These are phyloP conservation scores for Exophiala viscosa DNA, from an alignment of 2,329 filamentous ascomycete genomes.

Conservation along the genomic window DNA sequence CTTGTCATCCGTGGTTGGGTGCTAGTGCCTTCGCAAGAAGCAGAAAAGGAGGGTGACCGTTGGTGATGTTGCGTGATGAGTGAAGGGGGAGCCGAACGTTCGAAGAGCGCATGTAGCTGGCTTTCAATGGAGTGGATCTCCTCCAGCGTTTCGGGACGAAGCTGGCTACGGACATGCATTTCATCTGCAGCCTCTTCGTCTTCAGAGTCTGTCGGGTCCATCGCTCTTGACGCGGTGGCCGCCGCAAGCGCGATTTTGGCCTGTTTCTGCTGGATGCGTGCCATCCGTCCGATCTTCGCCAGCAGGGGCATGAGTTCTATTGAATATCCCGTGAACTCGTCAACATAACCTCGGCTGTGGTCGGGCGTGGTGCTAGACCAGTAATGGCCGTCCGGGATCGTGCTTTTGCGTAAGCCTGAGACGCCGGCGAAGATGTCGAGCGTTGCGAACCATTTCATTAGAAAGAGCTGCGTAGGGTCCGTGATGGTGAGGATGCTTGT, in stretches of 20 bases:
- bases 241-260: neutral
- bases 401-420: constrained; percentile 22
- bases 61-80: no score
- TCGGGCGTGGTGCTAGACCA: constrained; percentile 1
- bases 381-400: constrained; percentile 13
- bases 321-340: constrained; percentile 34
- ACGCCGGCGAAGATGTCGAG: constrained; percentile 31
- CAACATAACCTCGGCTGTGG: constrained; percentile 26
- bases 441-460: constrained; percentile 34
- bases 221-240: neutral
- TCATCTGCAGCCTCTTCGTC: no score
- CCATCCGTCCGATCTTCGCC: constrained; percentile 26
- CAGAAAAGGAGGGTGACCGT: no score
- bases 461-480: constrained; percentile 23
- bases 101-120: neutral
- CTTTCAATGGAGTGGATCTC: neutral
- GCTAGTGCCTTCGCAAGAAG: no score
- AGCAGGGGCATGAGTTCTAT: constrained; percentile 30
- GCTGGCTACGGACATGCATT: no score
- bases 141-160: no score
- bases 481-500: neutral
- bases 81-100: neutral
- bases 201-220: neutral
- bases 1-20: neutral
- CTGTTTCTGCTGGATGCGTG: constrained; percentile 4